Conservation (phyloP, 2,329 filamentous ascomycete genomes). For the Fusarium sp. region DNA sequence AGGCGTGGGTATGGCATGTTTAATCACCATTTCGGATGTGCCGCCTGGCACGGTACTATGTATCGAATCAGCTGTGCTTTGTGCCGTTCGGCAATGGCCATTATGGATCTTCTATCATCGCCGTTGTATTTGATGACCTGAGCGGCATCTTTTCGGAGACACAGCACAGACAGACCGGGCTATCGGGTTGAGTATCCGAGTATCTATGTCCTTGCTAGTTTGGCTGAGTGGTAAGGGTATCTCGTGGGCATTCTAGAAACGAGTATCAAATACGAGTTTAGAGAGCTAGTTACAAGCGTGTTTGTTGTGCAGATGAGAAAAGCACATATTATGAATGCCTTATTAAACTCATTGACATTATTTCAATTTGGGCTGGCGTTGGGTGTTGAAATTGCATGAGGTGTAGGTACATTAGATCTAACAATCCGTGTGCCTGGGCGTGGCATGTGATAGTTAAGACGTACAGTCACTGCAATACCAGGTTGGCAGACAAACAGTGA, state of each 20-base stretch:
- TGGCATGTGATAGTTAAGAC: conserved; percentile 24
- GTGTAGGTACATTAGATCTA: conserved; percentile 6
- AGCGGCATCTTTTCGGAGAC: conserved; percentile 21
- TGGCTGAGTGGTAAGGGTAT: conserved; percentile 6
- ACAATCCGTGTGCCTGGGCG: conserved; percentile 6
- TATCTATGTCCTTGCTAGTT: conserved; percentile 26
- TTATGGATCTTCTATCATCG: background rate
- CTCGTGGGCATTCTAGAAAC: background rate
- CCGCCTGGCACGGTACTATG: conserved; percentile 1
- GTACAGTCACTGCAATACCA: background rate
- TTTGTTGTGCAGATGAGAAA: background rate
- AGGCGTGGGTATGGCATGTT: conserved; percentile 19
- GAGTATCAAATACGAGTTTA: background rate
- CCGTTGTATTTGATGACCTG: conserved; percentile 9
- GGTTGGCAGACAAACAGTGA: background rate
- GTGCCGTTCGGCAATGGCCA: background rate
- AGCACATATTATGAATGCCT: background rate
- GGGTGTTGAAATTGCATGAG: conserved; percentile 14
- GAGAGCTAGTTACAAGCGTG: background rate
- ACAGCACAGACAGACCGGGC: conserved; percentile 32
- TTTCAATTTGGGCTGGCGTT: background rate
- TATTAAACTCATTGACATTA: background rate
- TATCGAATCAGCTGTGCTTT: background rate
- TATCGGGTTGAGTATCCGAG: conserved; percentile 24
- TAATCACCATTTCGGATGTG: conserved; percentile 6